A percentile compares a stretch with the other conserved stretches of the same genome.
Conservation (phyloP, 2,329 filamentous ascomycete species). For the Penicillium freii region DNA sequence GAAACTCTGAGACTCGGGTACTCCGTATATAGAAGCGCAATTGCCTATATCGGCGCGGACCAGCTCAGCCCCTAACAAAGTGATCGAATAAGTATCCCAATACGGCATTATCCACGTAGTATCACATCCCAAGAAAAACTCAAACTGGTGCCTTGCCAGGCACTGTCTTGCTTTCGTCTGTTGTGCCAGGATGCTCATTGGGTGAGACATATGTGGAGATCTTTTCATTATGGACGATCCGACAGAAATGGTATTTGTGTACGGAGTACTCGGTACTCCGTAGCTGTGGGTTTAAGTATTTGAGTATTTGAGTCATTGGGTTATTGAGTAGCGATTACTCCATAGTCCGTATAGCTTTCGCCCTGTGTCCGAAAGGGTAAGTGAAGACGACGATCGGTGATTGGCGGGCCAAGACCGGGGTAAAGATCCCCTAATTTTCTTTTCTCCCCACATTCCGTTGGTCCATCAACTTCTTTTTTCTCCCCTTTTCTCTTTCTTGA, state of each 20-base stretch:
- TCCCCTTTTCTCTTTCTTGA: background rate
- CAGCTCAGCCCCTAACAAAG: background rate
- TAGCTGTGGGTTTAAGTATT: no score
- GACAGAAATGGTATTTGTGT: background rate
- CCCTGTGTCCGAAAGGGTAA: background rate
- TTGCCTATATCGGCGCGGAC: background rate
- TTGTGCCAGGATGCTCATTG: background rate
- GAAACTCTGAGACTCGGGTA: background rate
- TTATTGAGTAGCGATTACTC: background rate
- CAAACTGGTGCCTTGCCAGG: background rate
- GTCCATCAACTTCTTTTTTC: slow-evolving; percentile 1
- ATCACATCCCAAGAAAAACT: background rate
- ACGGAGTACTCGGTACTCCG: no score
- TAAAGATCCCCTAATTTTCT: slow-evolving; percentile 6
- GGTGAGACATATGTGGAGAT: background rate
- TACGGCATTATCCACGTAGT: background rate
- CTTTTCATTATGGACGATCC: background rate
- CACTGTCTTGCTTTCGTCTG: background rate
- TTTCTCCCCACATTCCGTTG: slow-evolving; percentile 2
- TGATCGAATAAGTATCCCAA: background rate
- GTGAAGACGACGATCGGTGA: background rate
- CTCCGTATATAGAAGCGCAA: background rate
- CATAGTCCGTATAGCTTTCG: background rate
- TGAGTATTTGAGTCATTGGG: background rate
- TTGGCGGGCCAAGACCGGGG: slow-evolving; percentile 2